These are phyloP conservation scores for Sporothrix pallida DNA, from an alignment of 2,329 filamentous ascomycete species.

Conservation along the genomic window DNA sequence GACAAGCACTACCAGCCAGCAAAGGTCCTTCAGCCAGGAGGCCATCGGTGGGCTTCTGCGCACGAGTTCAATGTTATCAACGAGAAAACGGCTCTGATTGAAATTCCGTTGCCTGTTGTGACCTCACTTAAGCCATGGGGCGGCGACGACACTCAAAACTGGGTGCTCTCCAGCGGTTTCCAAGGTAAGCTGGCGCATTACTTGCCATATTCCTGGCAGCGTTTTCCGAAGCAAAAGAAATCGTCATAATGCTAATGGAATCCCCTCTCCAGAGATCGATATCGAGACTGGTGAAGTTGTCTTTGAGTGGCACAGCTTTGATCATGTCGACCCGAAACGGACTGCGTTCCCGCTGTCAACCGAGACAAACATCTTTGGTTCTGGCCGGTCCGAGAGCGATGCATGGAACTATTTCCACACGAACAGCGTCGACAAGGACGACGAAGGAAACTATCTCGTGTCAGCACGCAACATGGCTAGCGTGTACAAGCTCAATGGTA, in stretches of 20 bases:
- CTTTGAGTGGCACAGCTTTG: conserved; percentile 54
- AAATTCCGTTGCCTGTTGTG: conserved; percentile 1
- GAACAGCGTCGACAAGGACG: conserved; percentile 60
- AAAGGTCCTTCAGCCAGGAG: neutral
- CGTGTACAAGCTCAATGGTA: conserved; percentile 16
- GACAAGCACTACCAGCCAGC: conserved; percentile 21
- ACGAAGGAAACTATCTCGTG: conserved; percentile 58
- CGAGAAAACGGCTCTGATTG: conserved; percentile 58
- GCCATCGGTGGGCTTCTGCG: conserved; percentile 24
- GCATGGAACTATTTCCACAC: conserved; percentile 62
- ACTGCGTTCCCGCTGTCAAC: conserved; percentile 27
- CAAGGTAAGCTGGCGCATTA: neutral
- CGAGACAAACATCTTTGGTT: neutral
- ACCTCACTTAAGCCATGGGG: conserved; percentile 12
- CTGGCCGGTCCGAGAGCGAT: conserved; percentile 19
- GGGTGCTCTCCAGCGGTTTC: conserved; percentile 18
- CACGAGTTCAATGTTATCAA: conserved; percentile 63
- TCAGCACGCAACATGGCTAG: conserved; percentile 54
- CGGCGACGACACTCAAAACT: conserved; percentile 41
- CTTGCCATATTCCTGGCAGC: too few species aligned
- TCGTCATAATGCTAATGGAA: too few species aligned
- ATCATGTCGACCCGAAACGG: conserved; percentile 42
- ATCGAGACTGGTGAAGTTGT: conserved; percentile 54
- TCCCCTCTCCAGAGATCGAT: conserved; percentile 50
- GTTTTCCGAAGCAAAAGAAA: too few species aligned